Evolutionary conservation across 176 grass and related monocot species (phyloP), one percentile per base, ranked within the genome.

Genomic region (Dactylis glomerata): DNA sequence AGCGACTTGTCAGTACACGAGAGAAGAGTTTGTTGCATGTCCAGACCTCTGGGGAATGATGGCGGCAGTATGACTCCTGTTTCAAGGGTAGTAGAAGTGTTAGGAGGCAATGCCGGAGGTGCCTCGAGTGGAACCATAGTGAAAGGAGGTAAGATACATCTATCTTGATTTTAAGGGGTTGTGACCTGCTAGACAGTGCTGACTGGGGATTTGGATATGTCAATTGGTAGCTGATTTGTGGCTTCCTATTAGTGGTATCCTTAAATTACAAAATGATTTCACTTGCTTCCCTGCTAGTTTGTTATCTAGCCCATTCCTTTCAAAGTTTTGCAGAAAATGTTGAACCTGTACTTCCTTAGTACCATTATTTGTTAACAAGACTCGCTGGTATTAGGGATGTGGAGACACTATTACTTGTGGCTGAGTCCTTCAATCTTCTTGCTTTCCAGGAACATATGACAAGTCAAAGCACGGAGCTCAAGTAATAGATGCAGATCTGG

Each of bases 351-450:
- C n/a, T n/a, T 17, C 28, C 17, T 64, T 17, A 64, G 28, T 64
- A 5, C 28, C 1, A 0, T 31, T 31, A 10, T 6, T 30, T 62
- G 24, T 62, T 30, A 30, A 30, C 11, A 30, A 13, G 37, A 70
- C 37, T 26, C 37, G 2, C 5, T 70, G 11, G 36, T 22, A 70
- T 42, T 42, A 5, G 37, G 22, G 68, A 70, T 38, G 37, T 70
- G 22, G 37, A 5, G 11, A 5, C 33, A 26, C 66, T 40, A 6
- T 71, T 24, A 27, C 68, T 45, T 71, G n/a, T 45, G 68, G 13
- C 45, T 82, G 26, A 82, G 26, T 82, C 50, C 14, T 82, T 57
- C 19, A 23, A 44, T 82, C 52, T 82, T 82, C 26, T 82, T 17
- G 6, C 10, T 26, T 17, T 42, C 10, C 81, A 82, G 81, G 68